A percentile compares a stretch with the other conserved stretches of the same genome.
Evolutionary conservation across 805 yeast genomes (phyloP).

Genomic region (Hanseniaspora jakobsenii): DNA sequence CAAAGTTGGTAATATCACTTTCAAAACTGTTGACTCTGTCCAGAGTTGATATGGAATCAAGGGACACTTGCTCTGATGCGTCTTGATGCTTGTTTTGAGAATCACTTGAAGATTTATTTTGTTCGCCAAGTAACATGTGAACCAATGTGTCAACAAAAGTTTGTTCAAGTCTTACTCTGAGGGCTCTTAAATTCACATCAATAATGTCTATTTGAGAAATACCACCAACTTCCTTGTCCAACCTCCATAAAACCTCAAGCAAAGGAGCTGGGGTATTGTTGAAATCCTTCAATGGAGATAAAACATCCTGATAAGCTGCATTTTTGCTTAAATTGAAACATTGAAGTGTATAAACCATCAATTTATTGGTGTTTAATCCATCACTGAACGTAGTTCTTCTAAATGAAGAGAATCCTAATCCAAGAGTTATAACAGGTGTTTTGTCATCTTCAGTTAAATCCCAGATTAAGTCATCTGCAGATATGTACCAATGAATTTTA

Average conservation of each 20-base stretch:
- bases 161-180: slow-evolving; percentile 47
- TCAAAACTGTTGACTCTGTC: too few relatives aligned
- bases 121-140: slow-evolving; percentile 32
- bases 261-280: slow-evolving; percentile 23
- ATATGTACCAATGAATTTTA: slow-evolving; percentile 36
- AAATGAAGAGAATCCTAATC: slow-evolving; percentile 38
- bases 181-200: slow-evolving; percentile 39
- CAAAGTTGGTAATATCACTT: too few relatives aligned
- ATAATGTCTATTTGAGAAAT: slow-evolving; percentile 44
- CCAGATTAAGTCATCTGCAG: slow-evolving; percentile 47
- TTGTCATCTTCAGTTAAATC: slow-evolving; percentile 40
- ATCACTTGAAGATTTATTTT: neutral
- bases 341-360: slow-evolving; percentile 37
- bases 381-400: slow-evolving; percentile 39
- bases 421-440: slow-evolving; percentile 42
- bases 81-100: too few relatives aligned
- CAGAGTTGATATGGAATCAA: too few relatives aligned
- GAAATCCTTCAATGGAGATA: slow-evolving; percentile 31
- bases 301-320: slow-evolving; percentile 41
- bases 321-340: slow-evolving; percentile 41
- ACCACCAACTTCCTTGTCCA: slow-evolving; percentile 54
- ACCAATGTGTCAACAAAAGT: slow-evolving; percentile 39
- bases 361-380: slow-evolving; percentile 41
- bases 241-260: slow-evolving; percentile 39
- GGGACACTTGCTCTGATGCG: too few relatives aligned